Conservation (phyloP, 768 basidiomycete genomes). For the Kwoniella sp. region DNA sequence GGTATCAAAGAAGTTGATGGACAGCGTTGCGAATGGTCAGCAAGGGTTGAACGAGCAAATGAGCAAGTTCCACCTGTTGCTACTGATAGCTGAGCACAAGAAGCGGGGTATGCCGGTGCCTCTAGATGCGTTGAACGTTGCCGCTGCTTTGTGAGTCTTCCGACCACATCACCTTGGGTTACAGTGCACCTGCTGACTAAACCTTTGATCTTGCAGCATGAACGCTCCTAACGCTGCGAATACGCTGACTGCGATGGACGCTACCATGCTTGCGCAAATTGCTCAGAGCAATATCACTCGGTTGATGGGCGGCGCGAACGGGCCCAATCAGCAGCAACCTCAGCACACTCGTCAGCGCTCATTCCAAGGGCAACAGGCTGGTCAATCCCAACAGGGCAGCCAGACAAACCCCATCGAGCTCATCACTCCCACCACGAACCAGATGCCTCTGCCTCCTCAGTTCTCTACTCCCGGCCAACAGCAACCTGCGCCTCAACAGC, state of each 20-base stretch:
- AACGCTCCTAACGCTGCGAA: conserved; percentile 13
- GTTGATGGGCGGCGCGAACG: neutral
- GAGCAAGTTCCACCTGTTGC: conserved; percentile 21
- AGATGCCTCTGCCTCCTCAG: conserved; percentile 12
- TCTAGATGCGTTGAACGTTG: conserved; percentile 21
- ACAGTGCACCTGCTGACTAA: too few relatives aligned
- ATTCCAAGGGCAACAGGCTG: conserved; percentile 11
- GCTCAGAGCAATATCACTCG: conserved; percentile 16
- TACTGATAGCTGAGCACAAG: conserved; percentile 20
- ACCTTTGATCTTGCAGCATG: conserved; percentile 8
- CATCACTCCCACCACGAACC: conserved; percentile 30
- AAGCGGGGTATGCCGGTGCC: conserved; percentile 18
- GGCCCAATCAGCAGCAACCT: conserved; percentile 11
- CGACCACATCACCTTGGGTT: neutral
- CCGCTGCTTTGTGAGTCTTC: conserved; percentile 20
- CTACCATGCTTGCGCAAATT: conserved; percentile 5
- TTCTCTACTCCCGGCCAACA: conserved; percentile 25
- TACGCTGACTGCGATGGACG: conserved; percentile 16
- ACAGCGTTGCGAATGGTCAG: conserved; percentile 4
- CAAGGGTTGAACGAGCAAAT: conserved; percentile 13
- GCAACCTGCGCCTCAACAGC: conserved; percentile 16
- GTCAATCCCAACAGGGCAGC: conserved; percentile 25
- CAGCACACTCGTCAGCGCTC: conserved; percentile 17
- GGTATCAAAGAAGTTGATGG: conserved; percentile 15
- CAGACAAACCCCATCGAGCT: conserved; percentile 44